phyloP scores from a whole-genome alignment of 306 rosid species.

The barrel medic (Medicago truncatula) region DNA sequence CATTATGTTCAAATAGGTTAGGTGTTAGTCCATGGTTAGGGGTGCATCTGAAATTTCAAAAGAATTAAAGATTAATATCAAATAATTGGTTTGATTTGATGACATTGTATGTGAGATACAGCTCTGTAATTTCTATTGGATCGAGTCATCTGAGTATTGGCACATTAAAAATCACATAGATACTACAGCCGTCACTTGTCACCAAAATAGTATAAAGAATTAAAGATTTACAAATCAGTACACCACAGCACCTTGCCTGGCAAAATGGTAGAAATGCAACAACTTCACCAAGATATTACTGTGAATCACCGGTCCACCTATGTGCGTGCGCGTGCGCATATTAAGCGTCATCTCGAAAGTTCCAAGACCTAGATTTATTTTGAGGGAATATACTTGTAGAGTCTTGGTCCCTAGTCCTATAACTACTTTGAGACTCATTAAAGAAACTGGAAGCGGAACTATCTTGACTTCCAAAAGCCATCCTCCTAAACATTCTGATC shows the following conservation, averaged over 20 bases:
- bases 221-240: slow-evolving; percentile 53
- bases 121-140: neutral
- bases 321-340: neutral
- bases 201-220: slow-evolving; percentile 33
- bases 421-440: slow-evolving; percentile 70
- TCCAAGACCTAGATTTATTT: slow-evolving; percentile 65
- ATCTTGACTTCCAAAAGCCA: slow-evolving; percentile 92
- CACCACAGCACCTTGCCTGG: slow-evolving; percentile 32
- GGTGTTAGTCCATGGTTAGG: neutral
- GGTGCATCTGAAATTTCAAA: neutral
- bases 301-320: neutral
- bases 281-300: slow-evolving; percentile 16
- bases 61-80: neutral
- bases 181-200: neutral
- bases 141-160: neutral
- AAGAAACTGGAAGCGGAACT: slow-evolving; percentile 55
- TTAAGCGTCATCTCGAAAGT: slow-evolving; percentile 49
- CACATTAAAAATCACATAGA: neutral
- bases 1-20: neutral
- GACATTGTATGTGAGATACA: neutral
- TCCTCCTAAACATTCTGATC: slow-evolving; percentile 79
- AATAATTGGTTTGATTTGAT: neutral
- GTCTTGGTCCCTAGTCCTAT: slow-evolving; percentile 64
- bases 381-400: slow-evolving; percentile 46
- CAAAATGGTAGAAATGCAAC: slow-evolving; percentile 25